These are phyloP conservation scores for Alternaria infectoria DNA, from an alignment of 2,329 filamentous ascomycete species.

Conservation along the genomic window DNA sequence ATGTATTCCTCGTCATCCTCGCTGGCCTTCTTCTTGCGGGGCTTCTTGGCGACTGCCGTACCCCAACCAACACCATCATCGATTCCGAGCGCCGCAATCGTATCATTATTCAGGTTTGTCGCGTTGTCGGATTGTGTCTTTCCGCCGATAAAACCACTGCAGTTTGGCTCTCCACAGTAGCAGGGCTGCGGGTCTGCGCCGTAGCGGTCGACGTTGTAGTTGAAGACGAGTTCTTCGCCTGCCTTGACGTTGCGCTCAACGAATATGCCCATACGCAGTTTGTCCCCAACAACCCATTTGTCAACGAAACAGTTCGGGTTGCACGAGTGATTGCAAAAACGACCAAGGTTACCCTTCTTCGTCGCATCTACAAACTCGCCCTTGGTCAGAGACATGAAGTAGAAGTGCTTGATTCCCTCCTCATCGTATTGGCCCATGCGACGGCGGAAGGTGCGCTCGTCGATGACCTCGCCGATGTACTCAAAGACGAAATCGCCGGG, in stretches of 20 bases:
- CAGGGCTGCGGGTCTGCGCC: constrained; percentile 96
- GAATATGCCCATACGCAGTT: constrained; percentile 99
- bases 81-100: constrained; percentile 94
- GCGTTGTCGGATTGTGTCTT: constrained; percentile 97
- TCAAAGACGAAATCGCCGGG: constrained; percentile 95
- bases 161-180: constrained; percentile 94
- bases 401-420: constrained; percentile 98
- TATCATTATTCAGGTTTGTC: constrained; percentile 86
- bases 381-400: constrained; percentile 98
- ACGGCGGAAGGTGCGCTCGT: constrained; percentile 84
- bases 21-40: constrained; percentile 86
- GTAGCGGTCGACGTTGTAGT: constrained; percentile 99
- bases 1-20: constrained; percentile 97
- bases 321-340: constrained; percentile 99
- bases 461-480: constrained; percentile 98
- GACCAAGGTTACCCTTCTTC: constrained; percentile 91
- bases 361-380: constrained; percentile 98
- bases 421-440: constrained; percentile 94
- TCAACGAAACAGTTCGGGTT: constrained; percentile 99
- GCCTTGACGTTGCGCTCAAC: constrained; percentile 81
- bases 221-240: constrained; percentile 96
- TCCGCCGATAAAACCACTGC: constrained; percentile 94
- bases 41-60: constrained; percentile 84
- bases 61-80: constrained; percentile 94
- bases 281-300: constrained; percentile 98